These are phyloP conservation scores for Botrytis pseudocinerea DNA, from an alignment of 2,329 filamentous ascomycete species.

Conservation along the genomic window DNA sequence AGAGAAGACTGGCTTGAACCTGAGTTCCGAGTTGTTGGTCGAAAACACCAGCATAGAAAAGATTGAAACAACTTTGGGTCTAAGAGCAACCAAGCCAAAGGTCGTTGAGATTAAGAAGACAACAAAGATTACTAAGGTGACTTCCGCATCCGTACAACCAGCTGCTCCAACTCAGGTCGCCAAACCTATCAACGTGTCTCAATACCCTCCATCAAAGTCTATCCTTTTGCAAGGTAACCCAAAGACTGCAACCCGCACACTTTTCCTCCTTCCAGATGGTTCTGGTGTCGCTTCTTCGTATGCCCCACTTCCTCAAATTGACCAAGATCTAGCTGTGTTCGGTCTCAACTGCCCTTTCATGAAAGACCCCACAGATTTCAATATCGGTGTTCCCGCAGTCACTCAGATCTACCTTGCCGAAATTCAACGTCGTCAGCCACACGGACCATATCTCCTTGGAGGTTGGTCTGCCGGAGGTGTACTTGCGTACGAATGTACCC, in stretches of 20 bases:
- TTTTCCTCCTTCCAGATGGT: constrained; percentile 52
- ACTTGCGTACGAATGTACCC: constrained; percentile 65
- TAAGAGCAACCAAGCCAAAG: constrained; percentile 24
- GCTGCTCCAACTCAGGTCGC: constrained; percentile 10
- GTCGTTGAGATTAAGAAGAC: constrained; percentile 9
- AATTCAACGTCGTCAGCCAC: constrained; percentile 68
- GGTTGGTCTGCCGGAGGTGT: constrained; percentile 77
- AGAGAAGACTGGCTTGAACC: constrained; percentile 32
- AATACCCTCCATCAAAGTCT: constrained; percentile 35
- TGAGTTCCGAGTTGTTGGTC: constrained; percentile 44
- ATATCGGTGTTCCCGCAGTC: constrained; percentile 64
- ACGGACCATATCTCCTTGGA: constrained; percentile 65
- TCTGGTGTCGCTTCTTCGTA: constrained; percentile 44
- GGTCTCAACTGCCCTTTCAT: constrained; percentile 70
- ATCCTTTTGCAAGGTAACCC: constrained; percentile 49
- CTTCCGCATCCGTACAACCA: not conserved
- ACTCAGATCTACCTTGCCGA: constrained; percentile 65
- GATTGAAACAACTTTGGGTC: constrained; percentile 30
- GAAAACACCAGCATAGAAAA: constrained; percentile 33
- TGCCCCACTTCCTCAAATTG: constrained; percentile 40
- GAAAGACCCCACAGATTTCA: constrained; percentile 64
- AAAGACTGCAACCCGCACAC: constrained; percentile 47
- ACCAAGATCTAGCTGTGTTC: constrained; percentile 49
- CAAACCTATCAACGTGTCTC: constrained; percentile 11
- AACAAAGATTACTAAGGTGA: not conserved